Conservation (phyloP, 1,284 basidiomycete species). For the Sanghuangporus sanghuang region DNA sequence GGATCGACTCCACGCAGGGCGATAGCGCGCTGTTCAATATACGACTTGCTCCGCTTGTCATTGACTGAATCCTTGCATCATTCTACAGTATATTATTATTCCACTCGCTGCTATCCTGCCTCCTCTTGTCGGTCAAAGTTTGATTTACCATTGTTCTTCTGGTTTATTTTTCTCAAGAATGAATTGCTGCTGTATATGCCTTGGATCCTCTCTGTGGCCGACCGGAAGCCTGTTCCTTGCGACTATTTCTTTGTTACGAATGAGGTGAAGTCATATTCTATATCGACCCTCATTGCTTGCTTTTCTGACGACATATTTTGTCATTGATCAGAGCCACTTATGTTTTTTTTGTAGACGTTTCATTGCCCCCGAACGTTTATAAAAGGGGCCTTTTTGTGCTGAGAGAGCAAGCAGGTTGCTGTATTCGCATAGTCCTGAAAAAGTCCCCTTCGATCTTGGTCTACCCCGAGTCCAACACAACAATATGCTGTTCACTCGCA, state of each 20-base stretch:
- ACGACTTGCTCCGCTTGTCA: background rate
- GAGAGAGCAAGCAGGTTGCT: background rate
- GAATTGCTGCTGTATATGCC: background rate
- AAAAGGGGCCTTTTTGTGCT: background rate
- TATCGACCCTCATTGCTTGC: background rate
- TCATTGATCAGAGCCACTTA: background rate
- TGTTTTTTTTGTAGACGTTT: background rate
- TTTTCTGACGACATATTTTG: background rate
- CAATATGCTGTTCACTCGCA: slow-evolving; percentile 13
- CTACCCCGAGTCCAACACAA: background rate
- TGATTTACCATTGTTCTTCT: background rate
- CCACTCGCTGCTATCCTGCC: background rate
- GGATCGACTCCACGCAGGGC: background rate
- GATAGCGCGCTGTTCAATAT: background rate
- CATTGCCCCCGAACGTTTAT: background rate
- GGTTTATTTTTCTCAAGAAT: background rate
- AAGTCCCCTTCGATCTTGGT: background rate
- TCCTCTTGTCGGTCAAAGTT: background rate
- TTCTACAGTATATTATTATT: background rate
- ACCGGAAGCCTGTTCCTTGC: background rate
- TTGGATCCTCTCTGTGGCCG: background rate
- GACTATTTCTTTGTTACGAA: too few relatives aligned
- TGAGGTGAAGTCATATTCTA: background rate
- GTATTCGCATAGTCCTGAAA: background rate
- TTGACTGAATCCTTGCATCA: background rate